Evolutionary conservation across 2,329 filamentous ascomycete species (phyloP), one percentile per base, ranked within the genome.

Genomic region (Metarhizium robertsii): DNA sequence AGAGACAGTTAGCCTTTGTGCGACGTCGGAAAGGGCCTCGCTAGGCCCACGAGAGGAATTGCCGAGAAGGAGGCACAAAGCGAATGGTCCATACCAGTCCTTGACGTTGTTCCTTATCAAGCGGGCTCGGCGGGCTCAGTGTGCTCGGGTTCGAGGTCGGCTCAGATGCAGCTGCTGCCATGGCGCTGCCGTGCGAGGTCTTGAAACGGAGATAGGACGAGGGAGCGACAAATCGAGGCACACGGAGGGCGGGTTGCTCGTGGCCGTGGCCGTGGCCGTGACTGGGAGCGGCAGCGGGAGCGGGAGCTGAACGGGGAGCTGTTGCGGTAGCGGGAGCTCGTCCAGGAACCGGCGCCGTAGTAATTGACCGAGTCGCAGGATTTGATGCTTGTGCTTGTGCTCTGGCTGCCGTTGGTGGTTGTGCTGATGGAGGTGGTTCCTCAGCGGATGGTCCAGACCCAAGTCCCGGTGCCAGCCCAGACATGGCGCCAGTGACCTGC

Each of bases 101-200:
- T 68, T 89, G 85, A 66, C 86, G 79, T 74, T 92, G 87, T 67
- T 92, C 88, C 73, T 79, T 83, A 70, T 92, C 88, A 57, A 88
- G 76, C 58, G 81, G 78, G 64, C 78, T 85, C 70, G 77, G 74
- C 73, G 61, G 60, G 47, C 36, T 85, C 70, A 77, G 74, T 72
- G 61, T 60, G 43, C 36, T 53, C 59, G 61, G 61, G 10, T 54
- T 59, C 47, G 58, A 55, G 30, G 55, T 47, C 43, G 60, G 53
- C 34, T 61, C 57, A 32, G 63, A 59, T 48, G 61, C 60, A 49
- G 64, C 59, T 45, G 64, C 59, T 40, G 69, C 64, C 69, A 73
- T 73, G 61, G 64, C 64, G 63, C 61, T 68, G 58, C 66, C 62
- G 56, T 64, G 63, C 47, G 69, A 64, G 57, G 66, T 65, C 63